Evolutionary conservation across 176 grass and related monocot species (phyloP), one percentile per base, ranked within the genome.

Genomic region (Puya raimondii): DNA sequence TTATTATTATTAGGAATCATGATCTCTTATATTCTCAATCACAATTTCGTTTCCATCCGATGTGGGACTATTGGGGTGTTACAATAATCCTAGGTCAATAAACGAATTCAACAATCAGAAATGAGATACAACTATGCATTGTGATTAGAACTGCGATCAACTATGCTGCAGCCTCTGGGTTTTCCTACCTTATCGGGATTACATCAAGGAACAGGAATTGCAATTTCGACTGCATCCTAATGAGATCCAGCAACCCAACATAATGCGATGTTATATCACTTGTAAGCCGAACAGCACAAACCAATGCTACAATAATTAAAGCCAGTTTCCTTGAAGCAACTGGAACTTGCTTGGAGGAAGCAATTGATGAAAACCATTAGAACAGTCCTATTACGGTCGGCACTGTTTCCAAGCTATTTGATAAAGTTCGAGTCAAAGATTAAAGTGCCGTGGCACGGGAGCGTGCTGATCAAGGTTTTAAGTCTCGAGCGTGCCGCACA

Each of bases 191-290:
- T 58, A 87, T 14, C 21, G 84, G 84, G 79, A 92, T 68, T 79
- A 88, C 86, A 65, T 92, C 86, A 53, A 92, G 53, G 71, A 90
- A 84, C 22, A 92, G 33, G 67, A 92, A 88, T 3, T 17, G 75
- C 17, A 66, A 77, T 79, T 80, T 85, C 4, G 84, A 84, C 74
- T 79, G 88, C 67, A 75, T 85, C 71, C 69, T 67, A 85, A 90
- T 77, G 23, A 92, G 85, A 85, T 97, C 84, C 77, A 97, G 68
- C 68, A 92, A 69, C 12, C 89, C 84, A 77, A 92, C 64, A 80
- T 97, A 97, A 4, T 88, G 17, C 89, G 84, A 97, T 81, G 84
- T 97, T 26, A 90, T 81, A 76, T 86, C 86, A 88, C 86, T 97
- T 69, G 94, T 97, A 9, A 86, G 86, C 56, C 86, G 94, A 83